Evolutionary conservation across 495 filamentous ascomycete genomes (phyloP).

Genomic region (Halenospora varia): DNA sequence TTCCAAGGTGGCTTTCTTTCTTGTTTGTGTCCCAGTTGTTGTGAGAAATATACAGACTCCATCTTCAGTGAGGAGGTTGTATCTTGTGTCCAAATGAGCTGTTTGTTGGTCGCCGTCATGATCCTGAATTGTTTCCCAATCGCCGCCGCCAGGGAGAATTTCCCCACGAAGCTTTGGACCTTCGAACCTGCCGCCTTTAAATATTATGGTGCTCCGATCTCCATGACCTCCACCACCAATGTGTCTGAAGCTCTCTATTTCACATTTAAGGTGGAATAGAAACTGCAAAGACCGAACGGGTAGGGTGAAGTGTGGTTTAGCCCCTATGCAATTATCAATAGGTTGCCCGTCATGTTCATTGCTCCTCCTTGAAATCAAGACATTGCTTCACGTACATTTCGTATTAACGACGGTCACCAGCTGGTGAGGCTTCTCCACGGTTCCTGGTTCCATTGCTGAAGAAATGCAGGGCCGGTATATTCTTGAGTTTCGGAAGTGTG

Average conservation of each 20-base stretch:
- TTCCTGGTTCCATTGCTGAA: neutral
- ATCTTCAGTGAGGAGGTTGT: neutral
- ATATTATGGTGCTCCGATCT: slow-evolving; percentile 5
- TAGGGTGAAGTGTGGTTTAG: neutral
- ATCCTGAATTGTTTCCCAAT: slow-evolving; percentile 4
- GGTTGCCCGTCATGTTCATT: neutral
- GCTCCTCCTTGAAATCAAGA: neutral
- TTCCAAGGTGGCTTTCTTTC: slow-evolving; percentile 3
- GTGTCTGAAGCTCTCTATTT: neutral
- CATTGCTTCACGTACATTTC: neutral
- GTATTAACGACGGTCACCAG: neutral
- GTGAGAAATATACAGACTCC: neutral
- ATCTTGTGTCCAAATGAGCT: neutral
- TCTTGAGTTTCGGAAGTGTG: too few species aligned
- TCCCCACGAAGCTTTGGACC: neutral
- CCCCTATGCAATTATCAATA: neutral
- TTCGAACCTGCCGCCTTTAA: slow-evolving; percentile 9
- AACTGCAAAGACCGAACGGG: neutral
- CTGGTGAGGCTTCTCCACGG: neutral
- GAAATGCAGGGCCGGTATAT: too few species aligned
- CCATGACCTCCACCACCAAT: slow-evolving; percentile 2
- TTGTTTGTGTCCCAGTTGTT: neutral
- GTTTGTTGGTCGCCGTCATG: slow-evolving; percentile 3
- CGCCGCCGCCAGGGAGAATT: neutral
- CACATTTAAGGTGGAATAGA: neutral